phyloP scores from a whole-genome alignment of 805 yeast species.

The Millerozyma miso region DNA sequence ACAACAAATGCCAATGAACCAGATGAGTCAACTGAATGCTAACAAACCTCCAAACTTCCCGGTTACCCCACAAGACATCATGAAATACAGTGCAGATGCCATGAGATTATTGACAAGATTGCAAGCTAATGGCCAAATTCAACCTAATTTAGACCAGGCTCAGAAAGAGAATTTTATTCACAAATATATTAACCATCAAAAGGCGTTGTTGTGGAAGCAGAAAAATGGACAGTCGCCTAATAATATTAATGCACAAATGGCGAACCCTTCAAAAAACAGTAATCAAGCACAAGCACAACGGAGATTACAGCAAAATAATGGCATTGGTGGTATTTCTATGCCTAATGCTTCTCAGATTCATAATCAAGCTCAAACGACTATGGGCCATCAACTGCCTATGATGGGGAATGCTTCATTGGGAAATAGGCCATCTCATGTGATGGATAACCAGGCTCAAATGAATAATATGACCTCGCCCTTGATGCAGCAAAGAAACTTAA shows the following conservation, averaged over 20 bases:
- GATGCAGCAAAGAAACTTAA: conserved; percentile 12
- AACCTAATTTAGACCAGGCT: conserved; percentile 28
- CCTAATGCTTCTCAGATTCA: conserved; percentile 11
- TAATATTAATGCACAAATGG: conserved; percentile 1
- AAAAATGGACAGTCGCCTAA: conserved; percentile 19
- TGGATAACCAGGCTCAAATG: conserved; percentile 13
- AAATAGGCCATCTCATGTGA: conserved; percentile 8
- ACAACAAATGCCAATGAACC: conserved; percentile 12
- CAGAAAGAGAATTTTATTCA: conserved; percentile 37
- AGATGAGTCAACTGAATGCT: conserved; percentile 4
- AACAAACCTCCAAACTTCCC: conserved; percentile 26
- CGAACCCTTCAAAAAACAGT: conserved; percentile 7
- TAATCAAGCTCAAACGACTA: conserved; percentile 10
- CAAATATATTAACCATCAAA: conserved; percentile 38
- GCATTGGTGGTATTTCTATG: conserved; percentile 5
- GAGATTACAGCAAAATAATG: conserved; percentile 10
- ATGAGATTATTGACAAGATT: conserved; percentile 32
- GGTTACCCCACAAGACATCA: conserved; percentile 35
- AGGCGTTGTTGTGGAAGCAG: conserved; percentile 24
- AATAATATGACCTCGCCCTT: conserved; percentile 16
- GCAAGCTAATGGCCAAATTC: conserved; percentile 34
- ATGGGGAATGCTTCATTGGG: conserved; percentile 9
- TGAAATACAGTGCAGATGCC: conserved; percentile 37
- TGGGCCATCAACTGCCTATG: conserved; percentile 17
- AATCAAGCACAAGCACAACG: conserved; percentile 11